phyloP scores from a whole-genome alignment of 768 basidiomycete genomes.

The Candolleomyces eurysporus region DNA sequence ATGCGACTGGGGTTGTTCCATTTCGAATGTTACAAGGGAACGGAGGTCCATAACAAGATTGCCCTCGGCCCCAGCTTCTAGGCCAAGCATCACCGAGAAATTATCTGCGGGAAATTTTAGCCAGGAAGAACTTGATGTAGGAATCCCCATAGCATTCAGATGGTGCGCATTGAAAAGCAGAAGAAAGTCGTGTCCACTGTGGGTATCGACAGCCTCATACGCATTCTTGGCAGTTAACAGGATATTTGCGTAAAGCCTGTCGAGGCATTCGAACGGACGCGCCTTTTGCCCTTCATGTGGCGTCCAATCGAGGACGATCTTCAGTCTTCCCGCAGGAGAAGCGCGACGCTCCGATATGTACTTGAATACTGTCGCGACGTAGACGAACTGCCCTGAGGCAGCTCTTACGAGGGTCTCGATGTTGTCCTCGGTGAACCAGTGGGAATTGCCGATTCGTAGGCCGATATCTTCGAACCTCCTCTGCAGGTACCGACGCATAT shows the following conservation, averaged over 20 bases:
- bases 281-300: background rate
- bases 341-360: background rate
- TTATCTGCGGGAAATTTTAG: too few relatives aligned
- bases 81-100: too few relatives aligned
- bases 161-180: background rate
- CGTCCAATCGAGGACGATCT: background rate
- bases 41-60: background rate
- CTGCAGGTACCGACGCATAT: too few relatives aligned
- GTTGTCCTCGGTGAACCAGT: background rate
- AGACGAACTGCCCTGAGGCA: conserved; percentile 6
- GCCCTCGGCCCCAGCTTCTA: background rate
- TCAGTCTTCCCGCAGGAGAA: background rate
- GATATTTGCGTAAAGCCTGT: background rate
- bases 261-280: background rate
- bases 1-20: too few relatives aligned
- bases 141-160: too few relatives aligned
- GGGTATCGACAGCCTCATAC: background rate
- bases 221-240: background rate
- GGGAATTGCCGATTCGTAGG: background rate
- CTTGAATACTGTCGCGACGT: background rate
- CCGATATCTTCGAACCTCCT: background rate
- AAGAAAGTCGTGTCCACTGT: background rate
- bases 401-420: background rate
- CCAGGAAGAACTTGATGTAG: too few relatives aligned
- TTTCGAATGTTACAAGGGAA: background rate